Percentiles rank a stretch among this genome's conserved stretches.
Evolutionary conservation across 768 basidiomycete species (phyloP).

Genomic region (Hortiboletus flavorubellus): DNA sequence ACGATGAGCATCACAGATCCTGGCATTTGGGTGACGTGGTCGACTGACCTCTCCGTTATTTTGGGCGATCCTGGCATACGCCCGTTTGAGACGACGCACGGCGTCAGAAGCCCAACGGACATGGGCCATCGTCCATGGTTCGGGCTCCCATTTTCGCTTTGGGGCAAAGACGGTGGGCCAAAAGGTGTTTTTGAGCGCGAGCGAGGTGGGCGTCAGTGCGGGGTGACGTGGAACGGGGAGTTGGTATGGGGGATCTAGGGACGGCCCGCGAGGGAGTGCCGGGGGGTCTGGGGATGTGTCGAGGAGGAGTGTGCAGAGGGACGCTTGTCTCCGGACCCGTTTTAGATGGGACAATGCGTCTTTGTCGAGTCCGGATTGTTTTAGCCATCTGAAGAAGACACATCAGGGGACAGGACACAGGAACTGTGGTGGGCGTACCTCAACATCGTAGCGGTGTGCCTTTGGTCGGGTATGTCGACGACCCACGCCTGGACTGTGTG

Average conservation of each 20-base stretch:
- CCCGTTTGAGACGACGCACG: slow-evolving; percentile 48
- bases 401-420: not conserved
- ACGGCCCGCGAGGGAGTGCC: slow-evolving; percentile 44
- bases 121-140: slow-evolving; percentile 63
- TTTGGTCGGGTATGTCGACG: slow-evolving; percentile 65
- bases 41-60: slow-evolving; percentile 55
- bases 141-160: slow-evolving; percentile 60
- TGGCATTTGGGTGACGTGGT: not conserved
- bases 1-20: not conserved
- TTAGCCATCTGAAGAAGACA: slow-evolving; percentile 57
- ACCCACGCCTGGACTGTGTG: slow-evolving; percentile 69
- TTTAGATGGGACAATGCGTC: slow-evolving; percentile 71
- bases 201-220: slow-evolving; percentile 65
- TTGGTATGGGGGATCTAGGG: slow-evolving; percentile 51
- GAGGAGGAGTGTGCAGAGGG: slow-evolving; percentile 55
- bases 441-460: slow-evolving; percentile 56
- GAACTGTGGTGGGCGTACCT: slow-evolving; percentile 40
- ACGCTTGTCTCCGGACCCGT: slow-evolving; percentile 58
- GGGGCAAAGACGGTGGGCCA: slow-evolving; percentile 87
- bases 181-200: slow-evolving; percentile 61
- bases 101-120: slow-evolving; percentile 76
- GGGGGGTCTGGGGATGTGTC: slow-evolving; percentile 41
- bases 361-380: slow-evolving; percentile 55
- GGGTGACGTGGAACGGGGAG: slow-evolving; percentile 60
- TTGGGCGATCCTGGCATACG: slow-evolving; percentile 43